phyloP scores from a whole-genome alignment of 2,329 filamentous ascomycete genomes.

The Fusarium mundagurra region DNA sequence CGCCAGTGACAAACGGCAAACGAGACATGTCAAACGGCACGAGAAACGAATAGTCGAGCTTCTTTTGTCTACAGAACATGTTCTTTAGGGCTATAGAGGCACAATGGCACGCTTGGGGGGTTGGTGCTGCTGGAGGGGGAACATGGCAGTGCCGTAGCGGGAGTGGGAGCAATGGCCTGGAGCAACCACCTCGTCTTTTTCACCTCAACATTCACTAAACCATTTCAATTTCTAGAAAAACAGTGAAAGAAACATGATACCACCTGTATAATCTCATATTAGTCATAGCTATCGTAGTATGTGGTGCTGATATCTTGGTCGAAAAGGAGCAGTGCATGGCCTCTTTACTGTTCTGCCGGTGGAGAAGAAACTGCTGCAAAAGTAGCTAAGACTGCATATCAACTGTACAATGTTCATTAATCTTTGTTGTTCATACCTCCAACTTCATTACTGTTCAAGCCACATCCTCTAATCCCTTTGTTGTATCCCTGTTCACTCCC shows the following conservation, averaged over 20 bases:
- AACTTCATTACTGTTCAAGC: not conserved
- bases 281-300: not conserved
- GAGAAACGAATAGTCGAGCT: not conserved
- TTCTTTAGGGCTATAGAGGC: too few species aligned
- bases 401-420: not conserved
- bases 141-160: not conserved
- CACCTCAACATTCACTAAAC: not conserved
- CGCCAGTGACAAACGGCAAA: not conserved
- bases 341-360: not conserved
- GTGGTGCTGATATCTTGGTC: not conserved
- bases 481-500: not conserved
- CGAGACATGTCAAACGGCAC: not conserved
- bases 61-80: not conserved
- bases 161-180: not conserved
- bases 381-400: not conserved
- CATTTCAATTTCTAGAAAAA: not conserved
- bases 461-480: conserved; percentile 3
- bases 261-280: fast-evolving
- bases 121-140: not conserved
- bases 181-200: not conserved
- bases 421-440: not conserved
- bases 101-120: not conserved
- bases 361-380: not conserved
- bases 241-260: not conserved
- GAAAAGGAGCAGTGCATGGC: not conserved